These are phyloP conservation scores for Basipetospora sp. DNA, from an alignment of 2,329 filamentous ascomycete genomes.

Conservation along the genomic window DNA sequence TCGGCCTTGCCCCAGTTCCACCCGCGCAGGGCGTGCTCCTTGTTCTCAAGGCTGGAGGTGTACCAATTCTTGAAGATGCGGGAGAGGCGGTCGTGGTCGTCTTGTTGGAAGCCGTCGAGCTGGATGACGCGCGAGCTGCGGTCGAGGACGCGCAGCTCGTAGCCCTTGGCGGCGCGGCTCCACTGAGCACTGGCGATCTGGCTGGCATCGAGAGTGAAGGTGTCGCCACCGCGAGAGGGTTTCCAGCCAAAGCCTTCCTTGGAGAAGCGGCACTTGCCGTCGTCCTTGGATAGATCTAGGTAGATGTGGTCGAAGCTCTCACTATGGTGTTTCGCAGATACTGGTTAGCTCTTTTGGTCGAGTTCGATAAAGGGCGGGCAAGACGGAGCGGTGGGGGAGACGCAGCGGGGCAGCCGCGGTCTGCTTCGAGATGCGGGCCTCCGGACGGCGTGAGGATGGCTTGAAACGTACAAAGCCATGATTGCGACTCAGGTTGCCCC, in stretches of 20 bases:
- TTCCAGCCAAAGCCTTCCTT: constrained; percentile 95
- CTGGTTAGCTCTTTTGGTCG: no score
- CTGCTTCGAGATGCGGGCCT: no score
- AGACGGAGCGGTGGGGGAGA: background rate
- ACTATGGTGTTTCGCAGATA: constrained; percentile 21
- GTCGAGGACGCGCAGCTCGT: constrained; percentile 82
- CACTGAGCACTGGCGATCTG: constrained; percentile 82
- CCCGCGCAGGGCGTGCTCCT: constrained; percentile 84
- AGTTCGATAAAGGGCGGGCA: background rate
- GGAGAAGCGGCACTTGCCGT: constrained; percentile 85
- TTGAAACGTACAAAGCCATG: constrained; percentile 1
- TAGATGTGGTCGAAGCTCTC: constrained; percentile 98
- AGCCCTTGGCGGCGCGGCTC: constrained; percentile 84
- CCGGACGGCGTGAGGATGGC: no score
- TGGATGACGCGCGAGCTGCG: constrained; percentile 76
- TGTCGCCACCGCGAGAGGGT: constrained; percentile 70
- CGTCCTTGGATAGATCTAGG: constrained; percentile 83
- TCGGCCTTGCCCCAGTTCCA: constrained; percentile 99
- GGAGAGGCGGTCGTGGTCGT: constrained; percentile 79
- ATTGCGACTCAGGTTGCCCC: background rate
- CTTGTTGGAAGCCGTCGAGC: constrained; percentile 85
- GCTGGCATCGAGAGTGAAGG: constrained; percentile 78
- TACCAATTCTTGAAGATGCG: constrained; percentile 99
- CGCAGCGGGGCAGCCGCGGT: background rate
- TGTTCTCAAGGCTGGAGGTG: constrained; percentile 77